These are phyloP conservation scores for Microbotryomycetes sp. DNA, from an alignment of 1,284 basidiomycete genomes.

Conservation along the genomic window DNA sequence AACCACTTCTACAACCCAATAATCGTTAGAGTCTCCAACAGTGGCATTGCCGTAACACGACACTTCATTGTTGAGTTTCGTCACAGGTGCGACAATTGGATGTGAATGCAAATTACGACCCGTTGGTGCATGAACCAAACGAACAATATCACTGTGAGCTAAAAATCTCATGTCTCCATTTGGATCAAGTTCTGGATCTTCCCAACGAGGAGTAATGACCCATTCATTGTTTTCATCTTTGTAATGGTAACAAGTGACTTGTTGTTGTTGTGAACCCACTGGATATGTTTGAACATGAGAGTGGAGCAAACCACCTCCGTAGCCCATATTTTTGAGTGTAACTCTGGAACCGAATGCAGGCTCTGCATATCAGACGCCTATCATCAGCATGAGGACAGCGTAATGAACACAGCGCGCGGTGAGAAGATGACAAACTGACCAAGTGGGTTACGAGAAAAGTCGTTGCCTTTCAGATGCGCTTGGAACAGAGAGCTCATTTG, in stretches of 20 bases:
- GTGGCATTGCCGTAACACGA: slow-evolving; percentile 85
- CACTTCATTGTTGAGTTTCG: slow-evolving; percentile 86
- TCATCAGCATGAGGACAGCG: neutral
- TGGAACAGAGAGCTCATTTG: slow-evolving; percentile 99
- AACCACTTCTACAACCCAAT: slow-evolving; percentile 91
- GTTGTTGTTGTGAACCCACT: slow-evolving; percentile 86
- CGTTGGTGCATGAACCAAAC: slow-evolving; percentile 74
- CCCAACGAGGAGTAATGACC: slow-evolving; percentile 73
- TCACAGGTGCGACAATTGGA: slow-evolving; percentile 74
- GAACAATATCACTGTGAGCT: slow-evolving; percentile 68
- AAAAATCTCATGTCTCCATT: slow-evolving; percentile 65
- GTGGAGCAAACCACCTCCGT: slow-evolving; percentile 91
- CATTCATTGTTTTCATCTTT: slow-evolving; percentile 98
- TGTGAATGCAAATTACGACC: slow-evolving; percentile 92
- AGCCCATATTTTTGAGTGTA: slow-evolving; percentile 96
- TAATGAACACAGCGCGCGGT: neutral
- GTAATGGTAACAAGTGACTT: slow-evolving; percentile 99
- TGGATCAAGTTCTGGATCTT: slow-evolving; percentile 58
- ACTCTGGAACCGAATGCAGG: slow-evolving; percentile 83
- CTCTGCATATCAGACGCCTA: slow-evolving; percentile 53
- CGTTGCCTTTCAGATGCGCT: slow-evolving; percentile 90
- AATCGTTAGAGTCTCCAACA: slow-evolving; percentile 78
- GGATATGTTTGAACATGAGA: slow-evolving; percentile 95
- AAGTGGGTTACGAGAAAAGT: slow-evolving; percentile 79
- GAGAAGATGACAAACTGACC: slow-evolving; percentile 48